Base-by-base conservation (phyloP, 1,284 basidiomycete species). In the Lentinus polychrous region DNA sequence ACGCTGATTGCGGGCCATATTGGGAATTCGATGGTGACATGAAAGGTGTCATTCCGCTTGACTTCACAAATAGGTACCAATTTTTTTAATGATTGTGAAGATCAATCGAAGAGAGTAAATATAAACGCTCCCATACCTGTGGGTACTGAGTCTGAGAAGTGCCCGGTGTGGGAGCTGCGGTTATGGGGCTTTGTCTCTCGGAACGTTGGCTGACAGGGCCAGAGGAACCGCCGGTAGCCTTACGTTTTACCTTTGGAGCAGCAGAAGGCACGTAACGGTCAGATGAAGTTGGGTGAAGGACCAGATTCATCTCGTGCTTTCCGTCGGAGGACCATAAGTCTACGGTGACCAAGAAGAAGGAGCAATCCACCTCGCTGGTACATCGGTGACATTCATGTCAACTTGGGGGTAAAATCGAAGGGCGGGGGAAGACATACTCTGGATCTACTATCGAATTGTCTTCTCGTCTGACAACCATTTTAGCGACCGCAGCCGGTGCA, bases 241-340 rank as follows among this genome's bases (percentile, higher is more conserved):
- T 57, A 68, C 63, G 60, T 47, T 63, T 63, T 11, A 68, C 52
- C 75, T 84, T 86, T 32, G 75, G 60, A 2, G 75, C 61, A 50
- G 76, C 69, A 1, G 78, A 61, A 1, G 83, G 75, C 14, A 77
- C 71, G 61, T 83, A 85, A 45, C 86, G 80, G 60, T 89, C 86
- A 1, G 78, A 71, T 2, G 85, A 83, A 1, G 86, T 86, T 0
- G 90, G 89, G 62, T 92, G 88, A 24, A 91, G 71, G 43, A 94
- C 90, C 18, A 94, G 79, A 62, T 93, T 93, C 70, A 86, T 84
- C 58, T 93, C 88, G 35, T 82, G 78, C 52, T 76, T 79, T 31
- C 81, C 83, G 59, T 91, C 90, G 37, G 75, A 76, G 0, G 88
- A 91, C 86, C 91, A 93, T 1, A 94, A 70, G 66, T 94, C 92